Percentiles rank a stretch among this genome's conserved stretches.
phyloP scores from a whole-genome alignment of 805 yeast species.

The Cyberlindnera xishuangbannaensis region DNA sequence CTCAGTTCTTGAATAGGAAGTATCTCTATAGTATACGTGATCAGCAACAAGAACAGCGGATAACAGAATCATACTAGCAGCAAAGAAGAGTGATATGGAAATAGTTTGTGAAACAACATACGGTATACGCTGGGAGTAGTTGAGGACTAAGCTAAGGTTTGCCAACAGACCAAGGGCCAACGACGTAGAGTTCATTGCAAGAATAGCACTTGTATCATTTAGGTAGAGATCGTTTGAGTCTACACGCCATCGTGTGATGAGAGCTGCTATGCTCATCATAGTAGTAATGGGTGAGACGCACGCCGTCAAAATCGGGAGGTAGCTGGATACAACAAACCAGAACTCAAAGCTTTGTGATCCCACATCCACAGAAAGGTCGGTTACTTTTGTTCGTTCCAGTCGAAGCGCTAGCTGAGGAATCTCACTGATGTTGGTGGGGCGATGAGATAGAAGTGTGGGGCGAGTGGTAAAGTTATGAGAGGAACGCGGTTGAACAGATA shows the following conservation, averaged over 20 bases:
- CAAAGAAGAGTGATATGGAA: slow-evolving; percentile 59
- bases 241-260: slow-evolving; percentile 62
- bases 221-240: slow-evolving; percentile 24
- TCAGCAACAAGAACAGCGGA: slow-evolving; percentile 39
- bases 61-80: slow-evolving; percentile 50
- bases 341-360: slow-evolving; percentile 18
- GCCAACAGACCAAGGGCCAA: slow-evolving; percentile 61
- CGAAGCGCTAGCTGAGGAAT: slow-evolving; percentile 16
- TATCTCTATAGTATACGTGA: slow-evolving; percentile 22
- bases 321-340: slow-evolving; percentile 66
- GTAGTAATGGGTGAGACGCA: slow-evolving; percentile 78
- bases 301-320: slow-evolving; percentile 71
- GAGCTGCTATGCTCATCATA: slow-evolving; percentile 64
- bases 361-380: slow-evolving; percentile 12
- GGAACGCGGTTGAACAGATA: not conserved
- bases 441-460: too few relatives aligned
- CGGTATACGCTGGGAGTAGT: slow-evolving; percentile 53
- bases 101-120: slow-evolving; percentile 58
- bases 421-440: slow-evolving; percentile 9
- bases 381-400: slow-evolving; percentile 14
- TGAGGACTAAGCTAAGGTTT: slow-evolving; percentile 62
- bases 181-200: slow-evolving; percentile 56
- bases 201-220: slow-evolving; percentile 36
- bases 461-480: too few relatives aligned
- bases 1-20: slow-evolving; percentile 34